Percentiles rank a stretch among this genome's conserved stretches.
These are phyloP conservation scores for Chaetothyriales sp. DNA, from an alignment of 2,329 filamentous ascomycete species.

Conservation along the genomic window DNA sequence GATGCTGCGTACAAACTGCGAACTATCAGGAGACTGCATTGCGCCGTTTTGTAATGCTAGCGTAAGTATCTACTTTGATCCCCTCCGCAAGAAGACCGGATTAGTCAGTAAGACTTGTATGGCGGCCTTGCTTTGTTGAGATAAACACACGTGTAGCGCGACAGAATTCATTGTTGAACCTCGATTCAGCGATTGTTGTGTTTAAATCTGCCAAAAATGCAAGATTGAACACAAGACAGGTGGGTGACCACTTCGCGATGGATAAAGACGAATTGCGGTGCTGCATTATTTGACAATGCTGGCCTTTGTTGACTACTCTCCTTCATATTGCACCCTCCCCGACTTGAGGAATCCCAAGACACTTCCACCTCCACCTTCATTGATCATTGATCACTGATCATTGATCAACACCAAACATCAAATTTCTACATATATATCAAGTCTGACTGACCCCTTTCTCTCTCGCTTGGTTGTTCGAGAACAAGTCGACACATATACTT, in stretches of 20 bases:
- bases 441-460: not conserved
- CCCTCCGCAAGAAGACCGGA: not conserved
- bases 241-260: not conserved
- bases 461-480: not conserved
- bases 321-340: not conserved
- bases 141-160: not conserved
- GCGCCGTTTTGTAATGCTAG: not conserved
- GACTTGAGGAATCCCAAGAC: not conserved
- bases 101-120: not conserved
- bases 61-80: not conserved
- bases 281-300: not conserved
- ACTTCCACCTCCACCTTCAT: not conserved
- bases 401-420: not conserved
- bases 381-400: not conserved
- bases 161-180: not conserved
- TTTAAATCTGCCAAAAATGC: not conserved
- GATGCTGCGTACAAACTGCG: too few species aligned
- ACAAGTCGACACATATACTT: not conserved
- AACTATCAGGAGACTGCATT: not conserved
- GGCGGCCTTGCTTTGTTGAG: not conserved
- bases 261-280: not conserved
- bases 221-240: not conserved
- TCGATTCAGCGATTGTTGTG: not conserved
- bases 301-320: not conserved
- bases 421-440: not conserved